A percentile compares a stretch with the other conserved stretches of the same genome.
Conservation (phyloP, 768 basidiomycete species). For the Xanthoconium stramineum region DNA sequence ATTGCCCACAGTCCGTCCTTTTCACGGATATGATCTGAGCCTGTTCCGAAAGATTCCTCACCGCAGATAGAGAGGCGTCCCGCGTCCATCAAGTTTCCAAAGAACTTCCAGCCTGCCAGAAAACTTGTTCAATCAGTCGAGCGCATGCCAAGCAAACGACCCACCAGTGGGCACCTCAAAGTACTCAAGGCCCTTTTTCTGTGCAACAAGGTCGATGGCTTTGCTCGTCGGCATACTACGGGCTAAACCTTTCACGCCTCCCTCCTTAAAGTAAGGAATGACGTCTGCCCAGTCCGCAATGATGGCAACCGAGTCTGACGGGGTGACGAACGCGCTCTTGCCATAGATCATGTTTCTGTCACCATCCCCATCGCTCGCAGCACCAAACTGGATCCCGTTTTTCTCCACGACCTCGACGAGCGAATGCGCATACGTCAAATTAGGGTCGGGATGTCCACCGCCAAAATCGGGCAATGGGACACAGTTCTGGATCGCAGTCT, state of each 20-base stretch:
- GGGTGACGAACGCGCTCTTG: conserved; percentile 95
- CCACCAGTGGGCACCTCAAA: conserved; percentile 96
- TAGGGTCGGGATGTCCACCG: conserved; percentile 97
- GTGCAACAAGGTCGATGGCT: conserved; percentile 93
- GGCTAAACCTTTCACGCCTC: conserved; percentile 92
- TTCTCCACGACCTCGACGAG: conserved; percentile 92
- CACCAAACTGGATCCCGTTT: conserved; percentile 85
- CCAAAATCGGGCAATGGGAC: conserved; percentile 93
- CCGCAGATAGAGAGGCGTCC: conserved; percentile 97
- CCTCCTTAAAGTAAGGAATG: conserved; percentile 87
- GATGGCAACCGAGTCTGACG: conserved; percentile 96
- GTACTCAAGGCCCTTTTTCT: conserved; percentile 87
- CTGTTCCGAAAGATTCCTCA: conserved; percentile 98
- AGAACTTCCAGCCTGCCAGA: conserved; percentile 93
- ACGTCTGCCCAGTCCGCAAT: conserved; percentile 95
- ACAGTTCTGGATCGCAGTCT: conserved; percentile 85
- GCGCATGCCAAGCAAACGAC: conserved; percentile 13
- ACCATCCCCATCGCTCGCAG: conserved; percentile 96
- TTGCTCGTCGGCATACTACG: conserved; percentile 97
- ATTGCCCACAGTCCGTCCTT: conserved; percentile 99
- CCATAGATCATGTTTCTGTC: conserved; percentile 99
- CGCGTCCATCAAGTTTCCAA: conserved; percentile 99
- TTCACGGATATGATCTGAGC: conserved; percentile 99
- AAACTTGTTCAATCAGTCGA: not conserved
- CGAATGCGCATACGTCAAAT: conserved; percentile 93